Conservation (phyloP, 257 asterid genomes). For the Primulina tabacum region DNA sequence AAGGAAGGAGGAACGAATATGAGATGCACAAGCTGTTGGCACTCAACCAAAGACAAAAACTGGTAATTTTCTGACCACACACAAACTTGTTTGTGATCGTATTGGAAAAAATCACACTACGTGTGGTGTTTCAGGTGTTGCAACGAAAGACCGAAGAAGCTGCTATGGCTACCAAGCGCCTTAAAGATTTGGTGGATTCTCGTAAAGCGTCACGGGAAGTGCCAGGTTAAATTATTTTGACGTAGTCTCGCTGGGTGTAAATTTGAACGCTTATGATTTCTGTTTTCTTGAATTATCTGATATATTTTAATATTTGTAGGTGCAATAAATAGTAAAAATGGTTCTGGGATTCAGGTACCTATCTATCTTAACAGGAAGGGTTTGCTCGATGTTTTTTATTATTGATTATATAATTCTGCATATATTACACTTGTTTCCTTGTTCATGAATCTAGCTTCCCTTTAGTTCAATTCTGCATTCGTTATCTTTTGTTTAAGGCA, state of each 20-base stretch:
- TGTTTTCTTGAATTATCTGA: constrained; percentile 14
- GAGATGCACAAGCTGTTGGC: constrained; percentile 98
- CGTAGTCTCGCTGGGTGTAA: neutral
- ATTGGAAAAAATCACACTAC: neutral
- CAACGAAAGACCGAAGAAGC: constrained; percentile 98
- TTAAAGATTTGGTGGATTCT: constrained; percentile 87
- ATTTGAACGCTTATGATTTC: constrained; percentile 7
- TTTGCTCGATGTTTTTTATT: neutral
- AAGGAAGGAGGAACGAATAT: constrained; percentile 95
- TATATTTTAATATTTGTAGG: constrained; percentile 31
- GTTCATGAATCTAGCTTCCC: neutral
- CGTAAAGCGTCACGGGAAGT: constrained; percentile 75
- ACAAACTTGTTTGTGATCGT: constrained; percentile 4
- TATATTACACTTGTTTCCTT: neutral
- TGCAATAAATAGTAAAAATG: constrained; percentile 45
- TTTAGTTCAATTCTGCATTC: constrained; percentile 7
- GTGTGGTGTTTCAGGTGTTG: constrained; percentile 54
- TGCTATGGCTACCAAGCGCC: constrained; percentile 87
- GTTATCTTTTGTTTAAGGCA: constrained; percentile 43
- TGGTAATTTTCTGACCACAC: constrained; percentile 43
- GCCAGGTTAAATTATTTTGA: constrained; percentile 40
- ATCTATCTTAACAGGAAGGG: constrained; percentile 12
- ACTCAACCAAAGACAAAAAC: constrained; percentile 95
- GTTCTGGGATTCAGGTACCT: constrained; percentile 77
- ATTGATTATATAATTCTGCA: neutral